Evolutionary conservation across 2,329 filamentous ascomycete genomes (phyloP), one percentile per base, ranked within the genome.

Genomic region (Aureobasidium sp.): DNA sequence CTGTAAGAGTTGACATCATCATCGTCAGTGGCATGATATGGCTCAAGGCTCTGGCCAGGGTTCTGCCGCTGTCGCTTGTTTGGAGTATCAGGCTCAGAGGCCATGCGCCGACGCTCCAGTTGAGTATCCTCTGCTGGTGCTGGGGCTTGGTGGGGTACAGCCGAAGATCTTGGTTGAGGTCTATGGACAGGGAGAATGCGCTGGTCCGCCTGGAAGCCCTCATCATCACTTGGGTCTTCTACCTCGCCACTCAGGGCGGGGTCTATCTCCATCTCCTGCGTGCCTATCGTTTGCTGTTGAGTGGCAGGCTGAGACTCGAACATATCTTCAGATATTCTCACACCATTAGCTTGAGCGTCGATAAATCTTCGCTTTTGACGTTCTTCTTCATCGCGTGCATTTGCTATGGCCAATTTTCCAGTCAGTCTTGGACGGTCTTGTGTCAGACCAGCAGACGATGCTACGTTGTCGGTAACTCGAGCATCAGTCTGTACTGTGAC

Each of bases 181-280:
- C 64, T 54, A 45, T 72, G 67, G 36, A 59, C 62, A 30, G 66
- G 47, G 3, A 68, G 65, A 8, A 68, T 67, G 13, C 76, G 75
- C 7, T 67, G 67, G 54, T 75, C 72, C 2, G 68, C 69, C 42
- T 79, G 74, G 61, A 81, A 82, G 1, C 72, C 78, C 48, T 77
- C 75, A 8, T 79, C 77, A 49, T 74, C 71, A 8, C 70, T 71
- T 1, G 70, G 68, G 1, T 69, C 67, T 11, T 70, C 74, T 9
- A 69, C 69, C 61, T 62, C 66, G 47, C 27, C 21, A 21, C 30
- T 4, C 25, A 44, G 34, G 9, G 9, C 10, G 2, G 41, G 54
- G 21, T 59, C 54, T 5, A 45, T 25, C 9, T 39, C 32, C 7
- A 30, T n/a, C 13, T 48, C 45, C 3, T 27, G 42, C 3, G 4